A percentile compares a stretch with the other conserved stretches of the same genome.
Conservation (phyloP, 768 basidiomycete genomes). For the Xanthoconium purpureum region DNA sequence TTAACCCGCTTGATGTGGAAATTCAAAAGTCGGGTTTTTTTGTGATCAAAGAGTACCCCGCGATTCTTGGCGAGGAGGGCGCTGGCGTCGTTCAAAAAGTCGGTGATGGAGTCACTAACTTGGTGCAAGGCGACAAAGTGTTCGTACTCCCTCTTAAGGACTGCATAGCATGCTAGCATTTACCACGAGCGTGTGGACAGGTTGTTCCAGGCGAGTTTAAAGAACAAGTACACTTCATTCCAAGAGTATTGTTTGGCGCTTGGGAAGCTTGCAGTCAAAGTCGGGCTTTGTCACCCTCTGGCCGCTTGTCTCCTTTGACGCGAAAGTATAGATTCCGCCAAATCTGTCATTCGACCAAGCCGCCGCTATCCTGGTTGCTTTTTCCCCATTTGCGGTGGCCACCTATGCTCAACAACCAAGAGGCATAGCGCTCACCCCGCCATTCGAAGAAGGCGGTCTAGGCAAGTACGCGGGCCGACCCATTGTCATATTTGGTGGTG, state of each 20-base stretch:
- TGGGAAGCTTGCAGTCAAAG: conserved; percentile 15
- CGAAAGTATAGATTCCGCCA: conserved; percentile 28
- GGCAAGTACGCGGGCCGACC: conserved; percentile 32
- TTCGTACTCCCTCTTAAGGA: background rate
- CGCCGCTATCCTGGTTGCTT: conserved; percentile 32
- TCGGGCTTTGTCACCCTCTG: background rate
- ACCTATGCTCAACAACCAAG: conserved; percentile 29
- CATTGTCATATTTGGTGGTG: conserved; percentile 36
- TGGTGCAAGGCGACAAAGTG: conserved; percentile 35
- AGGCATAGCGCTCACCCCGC: conserved; percentile 28
- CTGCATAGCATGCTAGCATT: background rate
- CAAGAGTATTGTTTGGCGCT: conserved; percentile 23
- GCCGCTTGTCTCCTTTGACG: background rate
- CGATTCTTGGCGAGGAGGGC: conserved; percentile 34
- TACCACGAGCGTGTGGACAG: background rate
- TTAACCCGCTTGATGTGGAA: conserved; percentile 42
- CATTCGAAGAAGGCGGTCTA: conserved; percentile 26
- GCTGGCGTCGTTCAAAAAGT: conserved; percentile 37
- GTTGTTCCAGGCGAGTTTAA: conserved; percentile 6
- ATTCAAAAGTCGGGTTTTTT: conserved; percentile 1
- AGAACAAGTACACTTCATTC: conserved; percentile 11
- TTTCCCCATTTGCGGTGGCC: conserved; percentile 33
- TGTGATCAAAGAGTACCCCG: conserved; percentile 33
- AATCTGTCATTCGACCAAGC: conserved; percentile 37
- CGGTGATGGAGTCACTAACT: conserved; percentile 33